Percentiles rank a stretch among this genome's conserved stretches.
Conservation (phyloP, 805 yeast genomes). For the Metschnikowia koreensis region DNA sequence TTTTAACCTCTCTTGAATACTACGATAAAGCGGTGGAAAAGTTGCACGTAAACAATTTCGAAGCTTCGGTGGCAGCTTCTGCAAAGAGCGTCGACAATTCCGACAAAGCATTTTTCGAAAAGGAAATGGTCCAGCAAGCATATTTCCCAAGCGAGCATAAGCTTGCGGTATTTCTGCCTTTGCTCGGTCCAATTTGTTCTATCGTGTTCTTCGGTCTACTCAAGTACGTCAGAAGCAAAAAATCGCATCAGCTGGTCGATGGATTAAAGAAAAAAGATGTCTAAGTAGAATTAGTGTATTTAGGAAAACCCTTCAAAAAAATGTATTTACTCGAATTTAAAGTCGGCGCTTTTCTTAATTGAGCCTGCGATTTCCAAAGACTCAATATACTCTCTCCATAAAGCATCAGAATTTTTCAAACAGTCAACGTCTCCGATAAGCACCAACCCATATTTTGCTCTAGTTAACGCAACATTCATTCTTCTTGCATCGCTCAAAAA, state of each 20-base stretch:
- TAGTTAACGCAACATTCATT: constrained; percentile 82
- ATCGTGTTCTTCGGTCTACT: constrained; percentile 55
- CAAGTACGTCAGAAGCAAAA: constrained; percentile 44
- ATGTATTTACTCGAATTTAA: constrained; percentile 4
- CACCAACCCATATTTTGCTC: constrained; percentile 80
- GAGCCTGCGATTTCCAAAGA: constrained; percentile 14
- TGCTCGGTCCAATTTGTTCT: constrained; percentile 79
- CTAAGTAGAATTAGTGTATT: neutral
- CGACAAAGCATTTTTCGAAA: constrained; percentile 82
- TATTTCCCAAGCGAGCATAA: constrained; percentile 96
- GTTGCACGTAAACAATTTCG: constrained; percentile 30
- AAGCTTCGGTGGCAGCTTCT: constrained; percentile 33
- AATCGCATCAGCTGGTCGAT: constrained; percentile 24
- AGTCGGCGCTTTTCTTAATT: constrained; percentile 8
- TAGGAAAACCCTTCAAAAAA: no score
- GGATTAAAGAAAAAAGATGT: constrained; percentile 1
- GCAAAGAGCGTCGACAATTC: constrained; percentile 61
- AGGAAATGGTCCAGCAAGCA: constrained; percentile 92
- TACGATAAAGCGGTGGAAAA: constrained; percentile 37
- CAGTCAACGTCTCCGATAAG: constrained; percentile 19
- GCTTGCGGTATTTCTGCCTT: constrained; percentile 88
- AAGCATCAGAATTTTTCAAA: constrained; percentile 12
- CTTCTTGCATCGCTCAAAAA: constrained; percentile 84
- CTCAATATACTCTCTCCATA: constrained; percentile 19
- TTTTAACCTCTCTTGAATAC: constrained; percentile 46